Conservation (phyloP, 164 flowering plant species). For the Vitis riparia region DNA sequence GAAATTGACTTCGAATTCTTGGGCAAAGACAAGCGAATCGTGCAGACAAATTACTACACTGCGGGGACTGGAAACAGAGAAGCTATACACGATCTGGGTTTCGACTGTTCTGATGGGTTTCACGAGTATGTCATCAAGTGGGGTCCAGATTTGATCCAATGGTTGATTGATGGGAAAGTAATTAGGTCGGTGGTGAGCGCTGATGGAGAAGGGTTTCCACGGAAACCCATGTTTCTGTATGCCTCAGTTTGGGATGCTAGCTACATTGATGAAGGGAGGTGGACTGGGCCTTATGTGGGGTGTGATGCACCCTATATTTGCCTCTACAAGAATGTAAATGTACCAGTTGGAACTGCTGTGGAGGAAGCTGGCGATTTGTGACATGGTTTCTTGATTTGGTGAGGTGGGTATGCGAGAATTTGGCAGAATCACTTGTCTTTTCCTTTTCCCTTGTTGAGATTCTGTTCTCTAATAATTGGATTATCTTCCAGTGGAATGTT, state of each 20-base stretch:
- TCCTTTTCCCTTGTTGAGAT: too few species aligned
- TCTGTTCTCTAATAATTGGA: too few species aligned
- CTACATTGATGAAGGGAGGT: conserved; percentile 48
- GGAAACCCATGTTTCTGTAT: conserved; percentile 57
- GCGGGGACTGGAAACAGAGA: conserved; percentile 43
- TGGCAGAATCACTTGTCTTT: too few species aligned
- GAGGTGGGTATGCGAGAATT: conserved; percentile 4
- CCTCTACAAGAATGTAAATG: conserved; percentile 37
- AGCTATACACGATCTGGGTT: conserved; percentile 47
- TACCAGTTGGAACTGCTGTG: conserved; percentile 28
- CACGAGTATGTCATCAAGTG: conserved; percentile 56
- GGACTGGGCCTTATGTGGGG: conserved; percentile 52
- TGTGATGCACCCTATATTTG: conserved; percentile 55
- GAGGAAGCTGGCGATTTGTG: conserved; percentile 8
- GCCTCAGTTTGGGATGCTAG: conserved; percentile 68
- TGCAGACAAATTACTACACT: conserved; percentile 51
- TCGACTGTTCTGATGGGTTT: conserved; percentile 49
- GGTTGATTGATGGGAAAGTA: conserved; percentile 51
- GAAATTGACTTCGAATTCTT: conserved; percentile 64
- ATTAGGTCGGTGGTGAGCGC: conserved; percentile 43
- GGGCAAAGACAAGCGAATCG: conserved; percentile 49
- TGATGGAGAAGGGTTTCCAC: conserved; percentile 38
- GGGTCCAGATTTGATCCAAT: conserved; percentile 39
- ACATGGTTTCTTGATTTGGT: conserved; percentile 5
- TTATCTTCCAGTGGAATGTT: too few species aligned